phyloP scores from a whole-genome alignment of 345 rosid species.

The Anastatica hierochuntica region DNA sequence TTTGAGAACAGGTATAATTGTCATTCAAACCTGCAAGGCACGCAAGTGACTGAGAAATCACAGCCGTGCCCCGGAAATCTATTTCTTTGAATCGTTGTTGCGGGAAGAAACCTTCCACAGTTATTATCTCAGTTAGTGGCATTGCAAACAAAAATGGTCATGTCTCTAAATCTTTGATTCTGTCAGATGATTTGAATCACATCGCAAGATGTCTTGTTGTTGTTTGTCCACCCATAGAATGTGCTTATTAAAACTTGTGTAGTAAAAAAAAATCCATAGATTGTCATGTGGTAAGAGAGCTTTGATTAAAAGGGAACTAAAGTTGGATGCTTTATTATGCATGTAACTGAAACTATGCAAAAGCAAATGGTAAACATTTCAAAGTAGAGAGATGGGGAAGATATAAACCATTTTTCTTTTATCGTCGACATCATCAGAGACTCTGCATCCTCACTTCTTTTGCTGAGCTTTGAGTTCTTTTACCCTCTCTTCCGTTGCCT shows the following conservation, averaged over 20 bases:
- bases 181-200: not conserved
- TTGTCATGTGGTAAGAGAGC: too few species aligned
- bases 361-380: not conserved
- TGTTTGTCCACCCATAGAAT: not conserved
- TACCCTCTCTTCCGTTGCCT: conserved; percentile 72
- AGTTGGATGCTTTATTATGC: conserved; percentile 1
- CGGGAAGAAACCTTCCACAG: too few species aligned
- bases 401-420: not conserved
- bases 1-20: too few species aligned
- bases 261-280: not conserved
- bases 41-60: too few species aligned
- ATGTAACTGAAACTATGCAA: not conserved
- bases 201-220: not conserved
- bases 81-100: too few species aligned
- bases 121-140: too few species aligned
- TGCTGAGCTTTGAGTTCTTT: conserved; percentile 69
- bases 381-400: conserved; percentile 1
- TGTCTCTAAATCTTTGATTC: too few species aligned
- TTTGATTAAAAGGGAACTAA: too few species aligned
- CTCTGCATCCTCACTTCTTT: conserved; percentile 21
- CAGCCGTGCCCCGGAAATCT: too few species aligned
- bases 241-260: not conserved
- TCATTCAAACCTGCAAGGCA: too few species aligned
- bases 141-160: not conserved
- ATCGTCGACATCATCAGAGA: conserved; percentile 30